Base-by-base conservation (phyloP, 805 yeast genomes). In the Myxozyma kluyveri region DNA sequence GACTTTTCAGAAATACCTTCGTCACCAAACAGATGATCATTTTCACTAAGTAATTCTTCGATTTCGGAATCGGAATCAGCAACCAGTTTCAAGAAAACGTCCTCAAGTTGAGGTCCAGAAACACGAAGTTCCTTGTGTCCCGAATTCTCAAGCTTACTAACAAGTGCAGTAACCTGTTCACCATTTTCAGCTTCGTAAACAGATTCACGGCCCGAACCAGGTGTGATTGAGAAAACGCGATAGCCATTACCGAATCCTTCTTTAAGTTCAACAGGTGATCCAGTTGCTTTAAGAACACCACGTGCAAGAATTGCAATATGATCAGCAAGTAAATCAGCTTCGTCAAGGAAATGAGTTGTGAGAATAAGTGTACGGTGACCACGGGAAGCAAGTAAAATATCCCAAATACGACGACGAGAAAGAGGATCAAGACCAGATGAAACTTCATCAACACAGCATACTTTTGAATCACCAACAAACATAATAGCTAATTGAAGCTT, bases 401-500 rank as follows among this genome's bases (percentile, higher is more conserved):
- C 70, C 72, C 72, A 68, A 32, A 68, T 68, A 36, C 63, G 63
- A 7, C 71, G 62, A 19, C 72, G 61, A 32, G 69, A 64, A 7
- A 68, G 39, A 7, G 72, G 72, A 60, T 68, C 72, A 32, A 68
- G 54, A 1, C 72, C 72, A 17, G 72, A 68, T 14, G 71, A 67
- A n/a, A 68, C 72, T 49, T 68, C 72, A 49, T 68, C 72, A 32
- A 68, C 61, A 35, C 69, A 67, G 52, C 72, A 68, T 3, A 68
- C 62, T 43, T 64, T 63, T 23, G 67, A 61, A 2, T 65, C 71
- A 19, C 72, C 72, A 19, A 62, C 65, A 61, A 68, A 66, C 67
- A 65, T 66, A 35, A 68, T 63, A 1, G 72, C 72, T 29, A 68
- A 60, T 45, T 69, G 72, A 19, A 68, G 57, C 47, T 68, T 68